These are phyloP conservation scores for Beverwykella pulmonaria DNA, from an alignment of 495 filamentous ascomycete species.

Conservation along the genomic window DNA sequence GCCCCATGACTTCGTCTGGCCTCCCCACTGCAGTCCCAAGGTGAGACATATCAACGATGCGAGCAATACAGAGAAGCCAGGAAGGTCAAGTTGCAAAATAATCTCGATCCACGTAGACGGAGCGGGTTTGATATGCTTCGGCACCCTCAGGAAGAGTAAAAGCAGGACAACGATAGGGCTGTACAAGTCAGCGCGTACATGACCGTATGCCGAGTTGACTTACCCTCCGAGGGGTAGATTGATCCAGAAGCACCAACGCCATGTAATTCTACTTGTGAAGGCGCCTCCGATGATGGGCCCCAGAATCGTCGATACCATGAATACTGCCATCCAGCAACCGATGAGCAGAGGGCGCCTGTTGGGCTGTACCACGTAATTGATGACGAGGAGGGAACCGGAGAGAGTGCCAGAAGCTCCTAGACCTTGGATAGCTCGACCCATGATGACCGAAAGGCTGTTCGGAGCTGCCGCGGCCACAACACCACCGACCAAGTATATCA, in stretches of 20 bases:
- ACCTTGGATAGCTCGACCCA: conserved; percentile 42
- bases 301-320: conserved; percentile 14
- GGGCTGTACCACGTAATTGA: conserved; percentile 22
- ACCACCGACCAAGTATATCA: conserved; percentile 32
- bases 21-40: conserved; percentile 53
- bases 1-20: conserved; percentile 66
- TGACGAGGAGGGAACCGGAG: conserved; percentile 30
- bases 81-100: conserved; percentile 26
- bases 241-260: too few relatives aligned
- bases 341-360: conserved; percentile 28
- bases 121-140: conserved; percentile 1
- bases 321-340: conserved; percentile 34
- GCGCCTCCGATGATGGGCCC: conserved; percentile 19
- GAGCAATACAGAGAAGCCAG: conserved; percentile 9
- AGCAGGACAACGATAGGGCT: neutral
- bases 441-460: conserved; percentile 29
- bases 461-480: conserved; percentile 29
- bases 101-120: neutral
- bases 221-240: conserved; percentile 46
- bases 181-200: too few relatives aligned
- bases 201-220: too few relatives aligned
- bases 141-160: conserved; percentile 4
- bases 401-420: conserved; percentile 33
- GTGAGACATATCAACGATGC: conserved; percentile 25
- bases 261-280: conserved; percentile 19